These are phyloP conservation scores for Chaetothyriales sp. DNA, from an alignment of 2,329 filamentous ascomycete species.

Conservation along the genomic window DNA sequence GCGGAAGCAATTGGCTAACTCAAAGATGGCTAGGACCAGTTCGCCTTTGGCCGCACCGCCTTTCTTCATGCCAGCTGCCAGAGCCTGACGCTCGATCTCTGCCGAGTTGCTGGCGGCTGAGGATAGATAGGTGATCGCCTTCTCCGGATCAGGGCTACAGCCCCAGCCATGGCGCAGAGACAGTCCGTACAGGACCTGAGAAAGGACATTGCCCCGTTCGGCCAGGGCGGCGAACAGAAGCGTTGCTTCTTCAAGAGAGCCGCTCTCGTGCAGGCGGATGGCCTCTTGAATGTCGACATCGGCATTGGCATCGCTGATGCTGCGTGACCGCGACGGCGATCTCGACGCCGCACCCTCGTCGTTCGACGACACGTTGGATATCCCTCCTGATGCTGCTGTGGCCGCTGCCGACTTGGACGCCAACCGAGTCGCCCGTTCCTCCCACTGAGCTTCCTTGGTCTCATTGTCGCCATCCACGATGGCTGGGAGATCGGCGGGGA, in stretches of 20 bases:
- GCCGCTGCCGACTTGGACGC: slow-evolving; percentile 29
- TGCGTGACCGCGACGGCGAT: slow-evolving; percentile 10
- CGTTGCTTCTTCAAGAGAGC: slow-evolving; percentile 66
- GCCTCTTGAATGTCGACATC: slow-evolving; percentile 72
- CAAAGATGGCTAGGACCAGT: slow-evolving; percentile 88
- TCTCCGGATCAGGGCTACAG: slow-evolving; percentile 53
- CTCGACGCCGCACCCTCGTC: slow-evolving; percentile 2
- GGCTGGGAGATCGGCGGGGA: slow-evolving; percentile 66
- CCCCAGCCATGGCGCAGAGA: slow-evolving; percentile 75
- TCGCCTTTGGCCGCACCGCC: slow-evolving; percentile 92
- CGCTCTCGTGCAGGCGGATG: slow-evolving; percentile 81
- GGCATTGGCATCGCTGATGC: slow-evolving; percentile 18
- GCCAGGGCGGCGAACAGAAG: slow-evolving; percentile 70
- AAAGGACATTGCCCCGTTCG: slow-evolving; percentile 76
- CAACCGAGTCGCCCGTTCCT: slow-evolving; percentile 79
- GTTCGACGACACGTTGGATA: slow-evolving; percentile 3
- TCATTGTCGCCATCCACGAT: slow-evolving; percentile 41
- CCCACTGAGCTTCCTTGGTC: slow-evolving; percentile 64
- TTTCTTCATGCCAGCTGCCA: slow-evolving; percentile 77
- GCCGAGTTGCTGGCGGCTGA: slow-evolving; percentile 83
- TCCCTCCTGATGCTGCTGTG: neutral
- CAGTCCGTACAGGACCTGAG: slow-evolving; percentile 89
- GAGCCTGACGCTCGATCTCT: slow-evolving; percentile 66
- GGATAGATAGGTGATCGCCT: slow-evolving; percentile 70
- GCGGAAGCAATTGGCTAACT: slow-evolving; percentile 62